Evolutionary conservation across 352 stramenopile species (phyloP).

Genomic region (Elongisporangium undulatum): DNA sequence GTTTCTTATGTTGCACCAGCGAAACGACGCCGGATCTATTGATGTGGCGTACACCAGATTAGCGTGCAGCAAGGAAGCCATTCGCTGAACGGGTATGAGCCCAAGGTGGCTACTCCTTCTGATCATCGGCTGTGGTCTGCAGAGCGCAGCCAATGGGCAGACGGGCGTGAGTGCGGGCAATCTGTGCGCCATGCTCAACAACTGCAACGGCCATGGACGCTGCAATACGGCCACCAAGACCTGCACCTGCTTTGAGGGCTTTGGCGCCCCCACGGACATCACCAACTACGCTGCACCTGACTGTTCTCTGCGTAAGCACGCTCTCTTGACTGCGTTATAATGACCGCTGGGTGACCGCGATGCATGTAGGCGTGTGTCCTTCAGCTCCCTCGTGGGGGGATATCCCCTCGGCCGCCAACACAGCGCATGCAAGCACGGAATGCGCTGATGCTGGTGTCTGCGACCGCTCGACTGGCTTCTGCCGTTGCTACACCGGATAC

Average conservation of each 20-base stretch:
- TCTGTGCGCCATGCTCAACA: constrained; percentile 70
- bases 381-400: constrained; percentile 54
- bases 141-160: constrained; percentile 18
- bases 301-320: constrained; percentile 60
- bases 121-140: background rate
- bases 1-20: background rate
- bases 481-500: constrained; percentile 57
- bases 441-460: constrained; percentile 70
- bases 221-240: constrained; percentile 82
- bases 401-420: constrained; percentile 36
- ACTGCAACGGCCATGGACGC: constrained; percentile 88
- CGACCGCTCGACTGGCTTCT: constrained; percentile 49
- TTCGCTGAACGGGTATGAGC: background rate
- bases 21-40: background rate
- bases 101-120: background rate
- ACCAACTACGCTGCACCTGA: constrained; percentile 73
- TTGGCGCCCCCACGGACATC: constrained; percentile 77
- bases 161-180: constrained; percentile 52
- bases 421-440: constrained; percentile 34
- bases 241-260: constrained; percentile 89
- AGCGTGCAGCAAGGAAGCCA: background rate
- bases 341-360: background rate
- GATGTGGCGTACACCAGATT: background rate
- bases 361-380: constrained; percentile 53
- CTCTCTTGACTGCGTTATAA: constrained; percentile 2